These are phyloP conservation scores for Thalassiosira mediterranea DNA, from an alignment of 352 stramenopile species.

Conservation along the genomic window DNA sequence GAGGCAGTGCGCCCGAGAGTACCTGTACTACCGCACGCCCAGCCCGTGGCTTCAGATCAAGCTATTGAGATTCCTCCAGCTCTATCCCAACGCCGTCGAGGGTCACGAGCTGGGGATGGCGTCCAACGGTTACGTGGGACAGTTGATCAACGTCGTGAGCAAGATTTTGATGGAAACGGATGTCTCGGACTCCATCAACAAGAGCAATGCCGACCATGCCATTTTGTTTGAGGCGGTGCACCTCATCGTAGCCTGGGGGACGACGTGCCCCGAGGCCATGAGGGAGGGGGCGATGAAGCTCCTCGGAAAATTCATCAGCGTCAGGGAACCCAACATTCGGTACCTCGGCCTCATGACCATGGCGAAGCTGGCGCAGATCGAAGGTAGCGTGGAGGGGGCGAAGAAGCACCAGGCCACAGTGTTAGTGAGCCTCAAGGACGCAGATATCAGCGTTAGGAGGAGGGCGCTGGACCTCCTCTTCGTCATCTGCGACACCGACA, in stretches of 20 bases:
- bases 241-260: conserved; percentile 93
- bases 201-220: conserved; percentile 96
- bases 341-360: conserved; percentile 97
- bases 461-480: conserved; percentile 96
- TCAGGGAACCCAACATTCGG: conserved; percentile 96
- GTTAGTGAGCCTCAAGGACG: conserved; percentile 95
- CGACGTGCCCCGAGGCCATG: conserved; percentile 87
- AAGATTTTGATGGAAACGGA: conserved; percentile 92
- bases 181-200: conserved; percentile 89
- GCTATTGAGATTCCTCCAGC: conserved; percentile 91
- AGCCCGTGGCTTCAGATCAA: conserved; percentile 95
- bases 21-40: conserved; percentile 97
- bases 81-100: conserved; percentile 86
- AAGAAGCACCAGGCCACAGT: conserved; percentile 96
- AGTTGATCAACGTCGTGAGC: conserved; percentile 90
- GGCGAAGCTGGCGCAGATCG: conserved; percentile 90
- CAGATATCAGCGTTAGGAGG: conserved; percentile 94
- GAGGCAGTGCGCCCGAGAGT: conserved; percentile 91
- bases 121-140: conserved; percentile 61
- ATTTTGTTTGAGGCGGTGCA: conserved; percentile 98
- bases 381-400: conserved; percentile 84
- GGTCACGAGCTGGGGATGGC: conserved; percentile 48
- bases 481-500: conserved; percentile 96
- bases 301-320: conserved; percentile 95
- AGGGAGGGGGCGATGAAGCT: conserved; percentile 91